phyloP scores from a whole-genome alignment of 768 basidiomycete species.

The Agrocybe pediades region DNA sequence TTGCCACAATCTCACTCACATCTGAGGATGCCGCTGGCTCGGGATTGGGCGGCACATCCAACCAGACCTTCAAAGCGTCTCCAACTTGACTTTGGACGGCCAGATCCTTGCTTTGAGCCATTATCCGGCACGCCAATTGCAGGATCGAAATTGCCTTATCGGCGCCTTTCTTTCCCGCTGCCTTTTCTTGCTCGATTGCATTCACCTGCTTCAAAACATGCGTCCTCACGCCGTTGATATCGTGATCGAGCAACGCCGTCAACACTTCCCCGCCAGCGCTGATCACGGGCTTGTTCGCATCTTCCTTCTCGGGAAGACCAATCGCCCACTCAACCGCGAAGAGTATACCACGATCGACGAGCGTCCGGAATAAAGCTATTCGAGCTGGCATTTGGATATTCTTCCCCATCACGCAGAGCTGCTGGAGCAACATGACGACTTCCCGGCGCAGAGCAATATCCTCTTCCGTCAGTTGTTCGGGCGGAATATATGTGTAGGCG shows the following conservation, averaged over 20 bases:
- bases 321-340: conserved; percentile 95
- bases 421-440: conserved; percentile 86
- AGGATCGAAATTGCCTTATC: conserved; percentile 75
- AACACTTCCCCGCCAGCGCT: conserved; percentile 87
- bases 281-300: conserved; percentile 56
- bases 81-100: conserved; percentile 90
- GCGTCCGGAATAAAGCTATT: conserved; percentile 79
- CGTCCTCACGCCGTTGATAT: conserved; percentile 80
- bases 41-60: conserved; percentile 68
- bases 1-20: conserved; percentile 17
- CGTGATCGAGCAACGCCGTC: conserved; percentile 85
- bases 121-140: conserved; percentile 71
- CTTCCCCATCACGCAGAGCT: conserved; percentile 94
- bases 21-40: conserved; percentile 33
- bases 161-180: conserved; percentile 53
- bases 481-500: conserved; percentile 57
- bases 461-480: conserved; percentile 54
- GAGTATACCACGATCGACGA: conserved; percentile 87
- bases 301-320: conserved; percentile 60
- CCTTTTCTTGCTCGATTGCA: conserved; percentile 69
- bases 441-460: conserved; percentile 66
- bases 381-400: conserved; percentile 90
- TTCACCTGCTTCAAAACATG: conserved; percentile 83
- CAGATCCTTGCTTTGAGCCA: conserved; percentile 80
- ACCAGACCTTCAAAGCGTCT: conserved; percentile 79